Conservation (phyloP, 2,329 filamentous ascomycete genomes). For the Colletotrichum neosansevieriae region DNA sequence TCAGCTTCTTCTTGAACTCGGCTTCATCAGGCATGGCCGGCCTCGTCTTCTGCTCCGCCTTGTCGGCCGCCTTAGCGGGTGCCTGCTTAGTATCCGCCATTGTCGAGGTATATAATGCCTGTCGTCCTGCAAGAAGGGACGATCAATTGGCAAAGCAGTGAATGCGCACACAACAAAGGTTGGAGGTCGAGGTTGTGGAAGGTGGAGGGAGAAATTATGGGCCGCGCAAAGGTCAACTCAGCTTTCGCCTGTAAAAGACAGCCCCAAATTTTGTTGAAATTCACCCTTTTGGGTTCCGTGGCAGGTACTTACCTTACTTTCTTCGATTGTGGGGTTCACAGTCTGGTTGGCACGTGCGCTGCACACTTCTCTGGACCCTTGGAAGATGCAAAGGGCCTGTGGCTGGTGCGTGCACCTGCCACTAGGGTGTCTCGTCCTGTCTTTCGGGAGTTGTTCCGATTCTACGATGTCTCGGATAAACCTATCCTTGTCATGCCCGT, state of each 20-base stretch:
- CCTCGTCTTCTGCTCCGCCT: constrained; percentile 64
- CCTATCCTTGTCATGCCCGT: neutral
- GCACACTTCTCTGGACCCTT: constrained; percentile 32
- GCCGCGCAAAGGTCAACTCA: constrained; percentile 35
- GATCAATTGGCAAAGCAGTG: constrained; percentile 33
- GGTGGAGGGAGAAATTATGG: constrained; percentile 24
- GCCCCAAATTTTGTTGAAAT: constrained; percentile 42
- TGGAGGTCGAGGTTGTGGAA: constrained; percentile 14
- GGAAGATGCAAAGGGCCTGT: constrained; percentile 12
- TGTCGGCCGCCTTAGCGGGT: constrained; percentile 59
- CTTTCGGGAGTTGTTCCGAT: neutral
- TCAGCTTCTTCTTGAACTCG: constrained; percentile 82
- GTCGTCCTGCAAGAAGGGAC: constrained; percentile 14
- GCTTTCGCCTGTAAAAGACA: constrained; percentile 32
- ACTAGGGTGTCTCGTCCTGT: neutral
- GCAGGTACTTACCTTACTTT: constrained; percentile 34
- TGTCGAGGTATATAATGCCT: constrained; percentile 40
- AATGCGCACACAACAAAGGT: constrained; percentile 21
- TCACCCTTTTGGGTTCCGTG: constrained; percentile 40
- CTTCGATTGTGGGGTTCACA: constrained; percentile 36
- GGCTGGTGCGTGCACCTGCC: constrained; percentile 30
- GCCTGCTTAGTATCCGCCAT: constrained; percentile 66
- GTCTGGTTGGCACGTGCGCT: constrained; percentile 32
- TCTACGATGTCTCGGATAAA: neutral
- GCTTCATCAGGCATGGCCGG: constrained; percentile 91